Evolutionary conservation across 2,329 filamentous ascomycete genomes (phyloP), one percentile per base, ranked within the genome.

Genomic region (Penicillium sp.): DNA sequence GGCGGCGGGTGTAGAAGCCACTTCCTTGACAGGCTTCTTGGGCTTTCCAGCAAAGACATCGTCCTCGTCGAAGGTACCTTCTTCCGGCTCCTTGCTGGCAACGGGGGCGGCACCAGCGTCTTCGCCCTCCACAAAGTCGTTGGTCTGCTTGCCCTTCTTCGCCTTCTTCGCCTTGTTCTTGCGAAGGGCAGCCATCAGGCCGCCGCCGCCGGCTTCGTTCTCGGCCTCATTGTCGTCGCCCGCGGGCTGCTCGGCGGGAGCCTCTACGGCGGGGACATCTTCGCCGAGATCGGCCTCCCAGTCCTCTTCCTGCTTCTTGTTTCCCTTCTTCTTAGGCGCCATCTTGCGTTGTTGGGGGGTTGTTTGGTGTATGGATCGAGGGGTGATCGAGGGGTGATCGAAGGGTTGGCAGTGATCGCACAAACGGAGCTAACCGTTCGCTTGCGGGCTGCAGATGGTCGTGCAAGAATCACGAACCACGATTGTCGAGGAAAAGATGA

Each of bases 221-320:
- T 87, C 81, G 69, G 78, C 70, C 63, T 80, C 73, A 71, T 72
- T 64, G 66, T 78, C 80, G 42, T 74, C 79, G 46, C 75, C 62
- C 44, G 76, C 75, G 29, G 76, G 77, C 30, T 69, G 69, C 36
- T 72, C 69, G 52, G 78, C 73, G 40, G 74, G 75, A 52, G 75
- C 72, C 46, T 72, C 63, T 36, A 70, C 67, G 33, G 76, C 75
- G 54, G 83, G 76, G 45, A 80, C 79, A 55, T 81, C 79, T 78
- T 97, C 93, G 67, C 91, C 92, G 49, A 97, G 81, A 59, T 96
- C 91, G 49, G 89, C 86, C 75, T 97, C 94, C 93, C 93, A 97
- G 80, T 97, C 91, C 68, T 96, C 90, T 70, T 89, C 84, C 69
- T 80, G 84, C 72, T 85, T 87, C 81, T 93, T 95, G 76, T 87